Evolutionary conservation across 257 asterid genomes (phyloP), one percentile per base, ranked within the genome.

Genomic region (Agastache rugosa): DNA sequence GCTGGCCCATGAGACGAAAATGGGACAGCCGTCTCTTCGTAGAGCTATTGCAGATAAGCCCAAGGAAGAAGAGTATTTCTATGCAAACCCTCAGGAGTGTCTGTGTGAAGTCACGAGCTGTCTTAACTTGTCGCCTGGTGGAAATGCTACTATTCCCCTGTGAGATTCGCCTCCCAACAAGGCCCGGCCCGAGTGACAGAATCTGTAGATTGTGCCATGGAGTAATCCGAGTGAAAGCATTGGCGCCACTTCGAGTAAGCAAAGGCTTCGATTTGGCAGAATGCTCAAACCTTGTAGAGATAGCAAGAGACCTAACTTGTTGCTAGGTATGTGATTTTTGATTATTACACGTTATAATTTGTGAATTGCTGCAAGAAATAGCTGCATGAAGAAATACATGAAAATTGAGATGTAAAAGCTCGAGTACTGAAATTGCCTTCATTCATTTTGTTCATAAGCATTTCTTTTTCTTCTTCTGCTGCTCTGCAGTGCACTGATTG

Each of bases 41-140:
- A 80, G 41, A 74, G 84, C 78, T 65, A 61, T 91, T 37, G 66
- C 80, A 37, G 93, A 87, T 66, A 89, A 88, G 76, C 98, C 98
- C 11, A 93, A 93, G 78, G 98, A 93, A 85, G 98, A 91, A 86
- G 98, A 91, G 29, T 93, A 91, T 69, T 93, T 91, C 80, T 93
- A 89, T 58, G 82, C 98, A 31, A 93, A 93, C 79, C 96, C 98
- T 63, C 88, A 86, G 29, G 98, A 93, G 79, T 93, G 98, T 82
- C 85, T 93, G 35, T 87, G 96, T 45, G 87, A 87, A 29, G 76
- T 69, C 65, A 78, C 63, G 17, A 74, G 73, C 34, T 86, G 96
- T 75, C 81, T 72, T 54, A 85, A 83, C 81, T 80, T 77, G 53
- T 53, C 75, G 12, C 82, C 76, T 34, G 81, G 73, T 29, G 80